Base-by-base conservation (phyloP, 1,139 yeast species). In the Trichomonascaceae sp. region DNA sequence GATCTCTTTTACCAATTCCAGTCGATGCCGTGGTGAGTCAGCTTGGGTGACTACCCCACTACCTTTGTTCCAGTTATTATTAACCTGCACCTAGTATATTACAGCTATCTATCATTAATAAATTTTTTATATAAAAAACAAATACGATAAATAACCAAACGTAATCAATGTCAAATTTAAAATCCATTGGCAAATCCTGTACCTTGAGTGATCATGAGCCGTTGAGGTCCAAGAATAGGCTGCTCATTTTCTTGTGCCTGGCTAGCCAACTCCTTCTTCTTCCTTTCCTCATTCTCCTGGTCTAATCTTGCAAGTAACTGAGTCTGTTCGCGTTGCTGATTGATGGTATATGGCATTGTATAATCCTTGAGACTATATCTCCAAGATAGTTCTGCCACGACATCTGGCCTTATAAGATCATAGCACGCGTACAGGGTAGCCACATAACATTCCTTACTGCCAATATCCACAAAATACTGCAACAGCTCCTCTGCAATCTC, bases 381-480 rank as follows among this genome's bases (percentile, higher is more conserved):
- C 99, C 99, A 93, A 45, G 96, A 79, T 62, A 90, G 75, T 71
- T 93, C 99, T 64, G 85, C 74, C 27, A 93, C 96, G 65, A 85
- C 85, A 67, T 93, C 99, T 61, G 82, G 83, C 55, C 83, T 82
- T 61, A 93, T 78, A 65, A 84, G 77, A 55, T 87, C 89, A 71
- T 93, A 95, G 66, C 95, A 87, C 6, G 91, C 77, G 74, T 86
- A 95, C 65, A 95, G 78, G 59, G 91, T 81, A 10, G 96, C 98
- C 64, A 90, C 88, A 68, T 89, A 88, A 66, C 96, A 89, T 75
- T 93, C 99, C 72, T 86, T 90, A 75, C 93, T 93, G 65, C 96
- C 99, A 49, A 96, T 90, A 67, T 91, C 98, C 58, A 95, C 98
- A 71, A 93, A 93, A 75, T 93, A 95, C 58, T 86, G 82, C 69